Base-by-base conservation (phyloP, 805 yeast species). In the Millerozyma miso region DNA sequence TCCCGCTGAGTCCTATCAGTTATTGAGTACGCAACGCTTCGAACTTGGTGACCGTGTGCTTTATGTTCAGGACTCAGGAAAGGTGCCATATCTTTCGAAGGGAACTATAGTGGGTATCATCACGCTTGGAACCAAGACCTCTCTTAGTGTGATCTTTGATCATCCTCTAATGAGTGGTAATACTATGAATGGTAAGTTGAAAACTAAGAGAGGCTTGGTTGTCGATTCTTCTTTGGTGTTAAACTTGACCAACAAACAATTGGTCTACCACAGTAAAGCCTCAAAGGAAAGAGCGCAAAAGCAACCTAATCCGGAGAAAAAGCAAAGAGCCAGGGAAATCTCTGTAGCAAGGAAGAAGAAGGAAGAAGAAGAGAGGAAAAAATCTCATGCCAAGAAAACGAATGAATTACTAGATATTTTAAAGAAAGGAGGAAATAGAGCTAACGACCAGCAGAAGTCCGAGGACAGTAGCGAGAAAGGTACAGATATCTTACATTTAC, bases 21-120 rank as follows among this genome's bases (percentile, higher is more conserved):
- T 81, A 49, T 73, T 93, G 51, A 77, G 84, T 43, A 73, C 75
- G 33, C 99, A 93, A 67, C 66, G 73, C 37, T 93, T 93, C 59
- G 74, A 77, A 20, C 71, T 93, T 17, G 99, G 99, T 54, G 97
- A 93, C 57, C 78, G 99, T 47, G 88, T 93, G 23, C 76, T 86
- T 18, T 89, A 87, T 51, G 85, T 88, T 17, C 84, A 85, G 53
- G 86, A 83, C 53, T 80, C 86, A 18, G 98, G 98, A 40, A 88
- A 87, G 56, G 96, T 90, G 13, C 96, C 97, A 19, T 65, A 83
- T 43, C 88, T 85, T 58, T 76, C 87, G 19, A 85, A 85, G 55
- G 99, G 99, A 60, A 89, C 97, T 1, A 95, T 93, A 42, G 84
- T 87, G 39, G 83, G 85, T 6, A 69, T 76, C 43, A 65, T 65